Conservation (phyloP, 768 basidiomycete species). For the Baorangia bicolor region DNA sequence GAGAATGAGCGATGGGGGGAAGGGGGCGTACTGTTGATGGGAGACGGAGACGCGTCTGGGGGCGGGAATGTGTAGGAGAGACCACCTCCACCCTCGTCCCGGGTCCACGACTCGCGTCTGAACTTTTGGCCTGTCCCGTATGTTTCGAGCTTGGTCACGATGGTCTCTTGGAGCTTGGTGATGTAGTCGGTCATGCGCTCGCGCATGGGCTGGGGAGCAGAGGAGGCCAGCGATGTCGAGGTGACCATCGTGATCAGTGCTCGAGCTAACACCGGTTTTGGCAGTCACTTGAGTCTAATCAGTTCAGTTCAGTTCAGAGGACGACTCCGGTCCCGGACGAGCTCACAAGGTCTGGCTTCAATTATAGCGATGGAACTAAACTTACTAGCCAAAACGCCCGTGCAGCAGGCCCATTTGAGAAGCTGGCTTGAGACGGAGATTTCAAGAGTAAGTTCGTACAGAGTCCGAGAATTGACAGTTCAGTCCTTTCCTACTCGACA, state of each 20-base stretch:
- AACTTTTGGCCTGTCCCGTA: conserved; percentile 11
- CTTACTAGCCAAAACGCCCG: neutral
- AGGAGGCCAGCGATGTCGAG: neutral
- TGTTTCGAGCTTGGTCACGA: conserved; percentile 22
- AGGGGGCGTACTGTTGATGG: neutral
- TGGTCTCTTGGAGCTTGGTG: conserved; percentile 19
- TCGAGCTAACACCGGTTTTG: neutral
- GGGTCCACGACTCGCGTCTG: conserved; percentile 17
- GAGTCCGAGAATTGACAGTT: neutral
- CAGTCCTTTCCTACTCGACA: neutral
- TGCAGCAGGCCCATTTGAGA: neutral
- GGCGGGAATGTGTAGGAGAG: conserved; percentile 20
- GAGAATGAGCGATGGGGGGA: neutral
- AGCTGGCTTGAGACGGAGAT: neutral
- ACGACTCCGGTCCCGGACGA: too few relatives aligned
- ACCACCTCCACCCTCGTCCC: conserved; percentile 18
- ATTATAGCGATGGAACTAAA: neutral
- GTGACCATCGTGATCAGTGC: neutral
- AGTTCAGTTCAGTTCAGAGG: neutral
- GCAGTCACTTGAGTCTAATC: neutral
- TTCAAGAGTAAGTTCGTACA: neutral
- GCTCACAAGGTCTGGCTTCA: neutral
- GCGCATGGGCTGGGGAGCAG: conserved; percentile 7
- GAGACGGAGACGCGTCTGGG: neutral
- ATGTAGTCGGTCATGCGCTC: conserved; percentile 12